Evolutionary conservation across 2,329 filamentous ascomycete species (phyloP), one percentile per base, ranked within the genome.

Genomic region (Neophaeococcomyces mojaviensis): DNA sequence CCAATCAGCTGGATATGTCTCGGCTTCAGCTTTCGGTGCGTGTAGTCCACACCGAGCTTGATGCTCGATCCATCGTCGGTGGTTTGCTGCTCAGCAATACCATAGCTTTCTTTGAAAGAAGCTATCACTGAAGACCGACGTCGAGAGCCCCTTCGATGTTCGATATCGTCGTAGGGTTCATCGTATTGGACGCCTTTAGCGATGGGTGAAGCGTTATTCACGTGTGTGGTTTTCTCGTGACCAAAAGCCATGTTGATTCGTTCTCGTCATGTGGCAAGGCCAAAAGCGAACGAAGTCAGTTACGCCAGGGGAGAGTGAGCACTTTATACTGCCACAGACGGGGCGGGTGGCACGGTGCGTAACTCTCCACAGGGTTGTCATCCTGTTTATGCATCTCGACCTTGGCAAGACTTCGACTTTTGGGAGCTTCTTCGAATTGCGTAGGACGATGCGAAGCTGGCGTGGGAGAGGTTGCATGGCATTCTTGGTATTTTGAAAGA

Each of bases 1-100:
- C 67, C 68, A 46, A 71, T 71, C 47, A 71, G 54, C 50, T 71
- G 67, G 33, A 71, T 66, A 57, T 71, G 68, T 49, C 68, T 58
- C 12, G 67, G 62, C 49, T 69, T 70, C 16, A 71, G 56, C 48
- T 63, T 67, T 44, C 68, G 49, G 34, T 56, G 54, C 10, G 54
- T 56, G 13, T 35, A 44, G 28, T 56, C 54, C 24, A 48, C 44
- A 19, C 48, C 47, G 22, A 36, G 26, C 31, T 38, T 41, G 34
- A 51, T 33, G 39, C 46, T 46, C 7, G 16, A 26, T 12, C 22
- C 49, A n/a, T 48, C 47, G 10, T n/a, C 26, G 18, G 44, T 35
- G 3, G 32, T 16, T 16, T 46, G 48, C 5, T 22, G 13, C 10
- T 50, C 38, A 19, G 49, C 50, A 15, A 57, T 39, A 4, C 47